Evolutionary conservation across 1,284 basidiomycete genomes (phyloP).

Genomic region (Abortiporus biennis): DNA sequence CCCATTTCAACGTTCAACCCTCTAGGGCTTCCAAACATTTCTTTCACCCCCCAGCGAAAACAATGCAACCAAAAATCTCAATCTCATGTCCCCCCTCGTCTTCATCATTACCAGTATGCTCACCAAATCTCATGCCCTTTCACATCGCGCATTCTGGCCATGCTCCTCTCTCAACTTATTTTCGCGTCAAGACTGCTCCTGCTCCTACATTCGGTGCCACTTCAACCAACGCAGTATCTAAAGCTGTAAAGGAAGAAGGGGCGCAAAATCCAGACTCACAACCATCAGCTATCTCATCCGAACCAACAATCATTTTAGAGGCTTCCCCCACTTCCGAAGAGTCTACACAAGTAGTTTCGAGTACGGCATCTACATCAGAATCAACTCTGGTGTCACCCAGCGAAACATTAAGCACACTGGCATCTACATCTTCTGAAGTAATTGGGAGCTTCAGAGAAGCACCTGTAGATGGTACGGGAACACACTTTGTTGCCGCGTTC

Average conservation of each 20-base stretch:
- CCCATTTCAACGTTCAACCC: no score
- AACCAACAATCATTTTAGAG: not conserved
- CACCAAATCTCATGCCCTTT: slow-evolving; percentile 76
- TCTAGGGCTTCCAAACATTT: no score
- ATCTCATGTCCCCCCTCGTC: no score
- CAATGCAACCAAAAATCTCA: no score
- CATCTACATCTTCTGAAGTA: slow-evolving; percentile 4
- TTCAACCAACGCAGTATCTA: no score
- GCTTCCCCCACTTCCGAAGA: not conserved
- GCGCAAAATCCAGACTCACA: not conserved
- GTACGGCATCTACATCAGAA: not conserved
- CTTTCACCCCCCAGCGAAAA: no score
- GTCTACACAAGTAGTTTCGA: slow-evolving; percentile 8
- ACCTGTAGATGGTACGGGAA: slow-evolving; percentile 7
- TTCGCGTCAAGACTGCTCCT: slow-evolving; percentile 44
- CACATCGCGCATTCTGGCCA: slow-evolving; percentile 65
- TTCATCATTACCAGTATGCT: slow-evolving; percentile 30
- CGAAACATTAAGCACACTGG: slow-evolving; percentile 4
- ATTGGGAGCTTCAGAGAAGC: slow-evolving; percentile 8
- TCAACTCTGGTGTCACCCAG: slow-evolving; percentile 6
- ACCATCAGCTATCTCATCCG: not conserved
- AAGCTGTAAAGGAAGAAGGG: slow-evolving; percentile 3
- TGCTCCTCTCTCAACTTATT: slow-evolving; percentile 68
- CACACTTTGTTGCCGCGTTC: slow-evolving; percentile 58
- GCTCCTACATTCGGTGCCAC: slow-evolving; percentile 17